Evolutionary conservation across 2,329 filamentous ascomycete species (phyloP).

Genomic region (Xylariaceae sp.): DNA sequence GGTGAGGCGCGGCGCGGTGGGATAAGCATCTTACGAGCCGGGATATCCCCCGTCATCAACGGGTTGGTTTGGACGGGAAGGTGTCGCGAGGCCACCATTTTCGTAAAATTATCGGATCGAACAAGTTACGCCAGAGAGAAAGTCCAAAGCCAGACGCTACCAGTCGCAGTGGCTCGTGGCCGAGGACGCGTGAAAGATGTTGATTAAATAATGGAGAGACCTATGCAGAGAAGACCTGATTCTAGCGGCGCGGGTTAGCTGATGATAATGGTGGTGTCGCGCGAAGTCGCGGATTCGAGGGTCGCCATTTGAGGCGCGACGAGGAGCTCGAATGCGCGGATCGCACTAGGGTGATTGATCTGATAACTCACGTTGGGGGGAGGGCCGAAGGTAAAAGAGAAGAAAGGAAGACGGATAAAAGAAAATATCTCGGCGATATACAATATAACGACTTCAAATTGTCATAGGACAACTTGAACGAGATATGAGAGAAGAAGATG

Average conservation of each 20-base stretch:
- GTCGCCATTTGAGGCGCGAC: constrained; percentile 27
- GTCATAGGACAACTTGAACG: constrained; percentile 11
- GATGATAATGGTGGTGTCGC: constrained; percentile 22
- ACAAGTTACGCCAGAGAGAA: too few species aligned
- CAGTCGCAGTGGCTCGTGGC: constrained; percentile 8
- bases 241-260: constrained; percentile 24
- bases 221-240: constrained; percentile 16
- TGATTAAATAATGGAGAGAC: constrained; percentile 22
- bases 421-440: constrained; percentile 7
- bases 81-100: constrained; percentile 38
- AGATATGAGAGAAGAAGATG: too few species aligned
- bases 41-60: constrained; percentile 59
- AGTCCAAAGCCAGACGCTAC: constrained; percentile 7
- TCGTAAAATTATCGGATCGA: constrained; percentile 13
- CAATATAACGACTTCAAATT: constrained; percentile 4
- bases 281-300: constrained; percentile 23
- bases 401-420: constrained; percentile 10
- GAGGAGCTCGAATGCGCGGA: constrained; percentile 21
- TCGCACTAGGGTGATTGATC: constrained; percentile 24
- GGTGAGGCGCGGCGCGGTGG: constrained; percentile 5
- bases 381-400: constrained; percentile 15
- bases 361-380: constrained; percentile 25
- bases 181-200: constrained; percentile 2
- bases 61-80: constrained; percentile 61
- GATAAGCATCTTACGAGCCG: constrained; percentile 54